Percentiles rank a stretch among this genome's conserved stretches.
Evolutionary conservation across 2,329 filamentous ascomycete species (phyloP).

Genomic region (Aspergillus transmontanensis): DNA sequence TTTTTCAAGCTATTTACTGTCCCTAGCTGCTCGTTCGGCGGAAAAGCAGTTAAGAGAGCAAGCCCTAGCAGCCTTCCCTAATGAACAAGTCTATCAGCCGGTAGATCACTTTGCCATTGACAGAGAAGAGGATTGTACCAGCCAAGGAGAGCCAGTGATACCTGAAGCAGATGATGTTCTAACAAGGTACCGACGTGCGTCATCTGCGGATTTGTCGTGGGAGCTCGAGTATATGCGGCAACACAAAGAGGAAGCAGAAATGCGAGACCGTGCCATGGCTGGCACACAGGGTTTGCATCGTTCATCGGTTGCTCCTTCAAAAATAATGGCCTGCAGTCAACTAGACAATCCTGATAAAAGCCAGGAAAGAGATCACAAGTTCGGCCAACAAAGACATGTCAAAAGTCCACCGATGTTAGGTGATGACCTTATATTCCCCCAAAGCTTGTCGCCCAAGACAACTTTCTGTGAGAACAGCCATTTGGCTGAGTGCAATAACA

Average conservation of each 20-base stretch:
- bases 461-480: conserved; percentile 83
- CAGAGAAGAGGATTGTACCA: conserved; percentile 35
- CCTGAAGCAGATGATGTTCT: background rate
- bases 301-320: conserved; percentile 29
- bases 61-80: conserved; percentile 52
- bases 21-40: conserved; percentile 76
- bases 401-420: conserved; percentile 85
- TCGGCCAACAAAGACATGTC: conserved; percentile 60
- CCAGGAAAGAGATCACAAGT: conserved; percentile 26
- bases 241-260: conserved; percentile 68
- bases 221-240: conserved; percentile 80
- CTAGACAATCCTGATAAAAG: conserved; percentile 12
- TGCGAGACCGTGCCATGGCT: conserved; percentile 39
- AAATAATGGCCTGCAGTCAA: conserved; percentile 3
- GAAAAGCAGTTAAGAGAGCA: conserved; percentile 76
- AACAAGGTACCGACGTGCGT: conserved; percentile 41
- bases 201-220: conserved; percentile 60
- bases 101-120: conserved; percentile 52
- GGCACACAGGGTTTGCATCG: conserved; percentile 33
- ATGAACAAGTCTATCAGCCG: conserved; percentile 49
- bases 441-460: conserved; percentile 78
- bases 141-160: conserved; percentile 27
- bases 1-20: conserved; percentile 75
- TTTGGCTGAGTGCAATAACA: conserved; percentile 54
- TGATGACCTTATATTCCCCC: conserved; percentile 75